Base-by-base conservation (phyloP, 2,329 filamentous ascomycete species). In the Trichothecium roseum region DNA sequence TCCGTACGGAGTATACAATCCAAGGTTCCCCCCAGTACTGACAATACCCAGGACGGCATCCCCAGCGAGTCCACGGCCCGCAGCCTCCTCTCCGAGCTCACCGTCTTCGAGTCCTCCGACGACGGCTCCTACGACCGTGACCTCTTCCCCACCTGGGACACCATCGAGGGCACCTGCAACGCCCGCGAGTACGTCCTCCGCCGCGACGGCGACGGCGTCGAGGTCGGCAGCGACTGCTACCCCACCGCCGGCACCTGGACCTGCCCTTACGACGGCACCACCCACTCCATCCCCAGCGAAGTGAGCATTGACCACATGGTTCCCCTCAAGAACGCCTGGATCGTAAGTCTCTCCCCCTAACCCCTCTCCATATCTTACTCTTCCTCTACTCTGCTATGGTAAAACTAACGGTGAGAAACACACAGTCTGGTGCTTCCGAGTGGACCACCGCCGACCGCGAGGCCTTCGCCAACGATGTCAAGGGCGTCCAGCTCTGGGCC, bases 271-370 rank as follows among this genome's bases (percentile, higher is more conserved):
- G 84, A 89, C 49, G 83, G 82, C 13, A 78, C 62, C 1, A 75
- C 66, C 2, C 86, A 81, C 79, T 80, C 74, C 0, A 62, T 64
- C 1, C 72, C 82, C 1, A 71, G 66, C 14, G 81, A 88, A 46
- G 55, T 91, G 1, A 83, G 89, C 46, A 89, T 91, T 40, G 85
- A 91, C 54, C 85, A 91, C 54, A 68, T 91, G 59, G 82, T 93
- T 3, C 84, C 85, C 1, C 55, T 93, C 41, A 79, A 80, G 52
- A 85, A 88, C 50, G 83, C 84, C 5, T 89, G 83, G 84, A 76
- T 81, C 41, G 73, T 78, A 45, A 49, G 66, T 57, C 18, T 9
- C n/a, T 13, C 27, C 16, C 8, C 40, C 24, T 31, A 17, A 28
- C 26, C 12, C 12, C 33, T 8, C 18, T 12, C 30, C n/a, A 12